Conservation (phyloP, 2,329 filamentous ascomycete species). For the Aureobasidium melanogenum region DNA sequence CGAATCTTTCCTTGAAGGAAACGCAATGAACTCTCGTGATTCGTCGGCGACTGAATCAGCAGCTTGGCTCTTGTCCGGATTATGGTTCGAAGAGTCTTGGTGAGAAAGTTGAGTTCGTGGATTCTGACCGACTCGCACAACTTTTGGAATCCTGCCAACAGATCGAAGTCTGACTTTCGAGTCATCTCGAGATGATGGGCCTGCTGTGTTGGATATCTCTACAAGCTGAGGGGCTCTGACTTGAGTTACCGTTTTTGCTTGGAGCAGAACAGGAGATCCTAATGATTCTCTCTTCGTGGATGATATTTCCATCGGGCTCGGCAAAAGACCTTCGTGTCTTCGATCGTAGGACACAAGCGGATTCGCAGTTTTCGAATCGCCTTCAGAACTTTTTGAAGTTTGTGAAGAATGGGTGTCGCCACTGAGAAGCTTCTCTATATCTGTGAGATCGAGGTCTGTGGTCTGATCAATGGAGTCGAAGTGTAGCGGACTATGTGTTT, state of each 20-base stretch:
- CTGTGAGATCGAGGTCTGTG: background rate
- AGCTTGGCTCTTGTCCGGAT: background rate
- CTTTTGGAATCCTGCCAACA: conserved; percentile 77
- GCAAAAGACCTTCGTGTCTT: conserved; percentile 20
- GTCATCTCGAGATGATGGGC: too few relatives aligned
- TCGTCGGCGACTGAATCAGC: background rate
- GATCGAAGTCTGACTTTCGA: conserved; percentile 52
- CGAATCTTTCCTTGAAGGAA: conserved; percentile 65
- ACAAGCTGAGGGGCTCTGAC: conserved; percentile 18
- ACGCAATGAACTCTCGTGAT: conserved; percentile 55
- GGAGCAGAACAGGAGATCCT: conserved; percentile 20
- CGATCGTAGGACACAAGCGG: conserved; percentile 19
- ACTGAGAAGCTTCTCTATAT: background rate
- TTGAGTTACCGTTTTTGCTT: conserved; percentile 16
- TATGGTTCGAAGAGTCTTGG: background rate
- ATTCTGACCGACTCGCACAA: conserved; percentile 42
- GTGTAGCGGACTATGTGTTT: background rate
- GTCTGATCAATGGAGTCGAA: conserved; percentile 1
- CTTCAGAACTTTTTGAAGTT: background rate
- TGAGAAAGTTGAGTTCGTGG: background rate
- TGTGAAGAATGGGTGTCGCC: background rate
- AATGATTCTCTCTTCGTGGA: conserved; percentile 18
- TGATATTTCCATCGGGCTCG: conserved; percentile 17
- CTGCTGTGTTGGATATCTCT: conserved; percentile 15
- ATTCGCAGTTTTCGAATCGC: background rate